phyloP scores from a whole-genome alignment of 1,139 yeast genomes.

The Diutina siamensis region DNA sequence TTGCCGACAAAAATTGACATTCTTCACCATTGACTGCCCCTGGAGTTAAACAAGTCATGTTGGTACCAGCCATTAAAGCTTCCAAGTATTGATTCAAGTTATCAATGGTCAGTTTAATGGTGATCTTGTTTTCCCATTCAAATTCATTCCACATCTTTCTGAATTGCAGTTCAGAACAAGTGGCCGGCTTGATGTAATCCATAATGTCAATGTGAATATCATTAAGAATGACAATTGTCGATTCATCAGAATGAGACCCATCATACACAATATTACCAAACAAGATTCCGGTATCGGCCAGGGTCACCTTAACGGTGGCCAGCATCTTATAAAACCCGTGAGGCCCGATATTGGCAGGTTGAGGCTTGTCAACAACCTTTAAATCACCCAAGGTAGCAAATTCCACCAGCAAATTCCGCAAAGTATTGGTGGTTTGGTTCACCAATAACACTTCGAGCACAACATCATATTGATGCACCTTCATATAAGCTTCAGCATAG shows the following conservation, averaged over 20 bases:
- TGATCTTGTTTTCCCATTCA: conserved; percentile 98
- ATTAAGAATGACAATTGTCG: conserved; percentile 80
- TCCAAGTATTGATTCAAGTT: conserved; percentile 73
- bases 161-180: conserved; percentile 80
- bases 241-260: conserved; percentile 89
- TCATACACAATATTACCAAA: conserved; percentile 96
- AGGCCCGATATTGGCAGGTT: conserved; percentile 89
- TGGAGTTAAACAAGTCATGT: conserved; percentile 90
- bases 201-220: conserved; percentile 94
- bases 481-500: conserved; percentile 93
- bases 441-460: conserved; percentile 88
- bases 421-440: conserved; percentile 85
- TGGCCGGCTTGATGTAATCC: conserved; percentile 95
- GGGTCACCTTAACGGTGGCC: conserved; percentile 85
- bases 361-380: conserved; percentile 87
- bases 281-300: conserved; percentile 82
- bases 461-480: conserved; percentile 92
- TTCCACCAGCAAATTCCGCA: conserved; percentile 87
- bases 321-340: conserved; percentile 90
- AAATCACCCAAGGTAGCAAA: conserved; percentile 95
- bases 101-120: conserved; percentile 61
- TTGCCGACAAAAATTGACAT: conserved; percentile 90
- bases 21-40: conserved; percentile 80
- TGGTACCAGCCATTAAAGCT: conserved; percentile 70
- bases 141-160: conserved; percentile 98